Base-by-base conservation (phyloP, 1,284 basidiomycete genomes). In the Papiliotrema fonsecae region DNA sequence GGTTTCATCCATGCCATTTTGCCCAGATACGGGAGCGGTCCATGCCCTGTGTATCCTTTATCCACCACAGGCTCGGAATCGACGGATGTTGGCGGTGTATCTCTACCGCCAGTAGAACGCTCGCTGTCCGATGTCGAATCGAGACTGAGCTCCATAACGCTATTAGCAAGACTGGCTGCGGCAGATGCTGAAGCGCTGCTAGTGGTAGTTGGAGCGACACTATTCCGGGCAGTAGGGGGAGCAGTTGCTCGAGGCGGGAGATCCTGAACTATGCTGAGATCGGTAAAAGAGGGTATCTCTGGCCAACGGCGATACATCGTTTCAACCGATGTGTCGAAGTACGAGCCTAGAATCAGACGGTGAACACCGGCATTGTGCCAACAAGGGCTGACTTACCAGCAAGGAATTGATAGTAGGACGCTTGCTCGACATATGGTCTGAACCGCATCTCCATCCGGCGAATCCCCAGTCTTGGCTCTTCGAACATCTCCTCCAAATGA, bases 261-360 rank as follows among this genome's bases (percentile, higher is more conserved):
- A 48, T 73, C 73, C 50, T 75, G 73, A 4, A 75, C 63, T 45
- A 75, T 64, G n/a, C 65, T 62, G 30, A 75, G 54, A 26, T 71
- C 64, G 6, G 67, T 72, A 51, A 70, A 74, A 0, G 54, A 52
- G 0, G 66, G 59, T 0, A 52, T 57, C 11, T 58, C 62, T 18
- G 67, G 69, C 72, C 72, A 75, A 11, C 41, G 44, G 4, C 55
- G 56, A 13, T 61, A 62, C 31, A 76, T 61, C 4, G 64, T 67
- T 36, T 74, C 69, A 40, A 76, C 63, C 3, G 70, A 72, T 1
- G 69, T 70, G 54, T 76, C 74, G 49, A 74, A 75, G 57, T 75
- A 76, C 16, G 69, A 67, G 11, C 74, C 73, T 69, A 45, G 10
- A 13, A 14, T 42, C n/a, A 41, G 46, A n/a, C 24, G n/a, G 10